phyloP scores from a whole-genome alignment of 805 yeast genomes.

The Zygotorulaspora danielsina region DNA sequence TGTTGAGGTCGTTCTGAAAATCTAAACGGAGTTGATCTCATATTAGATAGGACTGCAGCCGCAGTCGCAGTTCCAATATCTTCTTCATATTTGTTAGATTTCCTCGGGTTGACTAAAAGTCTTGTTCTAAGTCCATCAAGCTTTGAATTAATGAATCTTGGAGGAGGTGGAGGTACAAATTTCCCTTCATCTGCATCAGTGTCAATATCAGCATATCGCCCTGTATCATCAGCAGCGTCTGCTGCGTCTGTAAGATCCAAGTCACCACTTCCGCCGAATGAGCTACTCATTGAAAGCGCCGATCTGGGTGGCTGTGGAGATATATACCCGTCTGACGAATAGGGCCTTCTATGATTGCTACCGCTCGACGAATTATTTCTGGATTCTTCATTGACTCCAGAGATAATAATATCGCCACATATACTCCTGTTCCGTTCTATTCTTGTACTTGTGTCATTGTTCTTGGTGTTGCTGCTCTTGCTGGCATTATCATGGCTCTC shows the following conservation, averaged over 20 bases:
- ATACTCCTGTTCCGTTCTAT: too few relatives aligned
- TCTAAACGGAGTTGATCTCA: constrained; percentile 35
- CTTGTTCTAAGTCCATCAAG: constrained; percentile 32
- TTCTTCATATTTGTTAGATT: constrained; percentile 18
- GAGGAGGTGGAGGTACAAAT: constrained; percentile 26
- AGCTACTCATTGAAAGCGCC: constrained; percentile 15
- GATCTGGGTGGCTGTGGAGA: constrained; percentile 20
- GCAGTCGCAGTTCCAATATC: constrained; percentile 34
- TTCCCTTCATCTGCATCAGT: constrained; percentile 12
- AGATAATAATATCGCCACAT: too few relatives aligned
- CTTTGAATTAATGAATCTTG: constrained; percentile 33
- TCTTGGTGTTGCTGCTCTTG: constrained; percentile 1
- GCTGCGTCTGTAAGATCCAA: background rate
- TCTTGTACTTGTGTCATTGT: background rate
- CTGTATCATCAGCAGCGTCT: background rate
- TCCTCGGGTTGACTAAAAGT: constrained; percentile 26
- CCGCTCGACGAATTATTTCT: background rate
- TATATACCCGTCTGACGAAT: constrained; percentile 8
- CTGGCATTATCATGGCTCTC: constrained; percentile 4
- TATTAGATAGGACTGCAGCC: constrained; percentile 33
- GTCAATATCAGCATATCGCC: background rate
- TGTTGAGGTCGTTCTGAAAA: constrained; percentile 19
- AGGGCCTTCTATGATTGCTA: background rate
- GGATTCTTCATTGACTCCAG: background rate
- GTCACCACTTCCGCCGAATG: constrained; percentile 6